A percentile compares a stretch with the other conserved stretches of the same genome.
These are phyloP conservation scores for Geoglossum glabrum DNA, from an alignment of 495 filamentous ascomycete species.

Conservation along the genomic window DNA sequence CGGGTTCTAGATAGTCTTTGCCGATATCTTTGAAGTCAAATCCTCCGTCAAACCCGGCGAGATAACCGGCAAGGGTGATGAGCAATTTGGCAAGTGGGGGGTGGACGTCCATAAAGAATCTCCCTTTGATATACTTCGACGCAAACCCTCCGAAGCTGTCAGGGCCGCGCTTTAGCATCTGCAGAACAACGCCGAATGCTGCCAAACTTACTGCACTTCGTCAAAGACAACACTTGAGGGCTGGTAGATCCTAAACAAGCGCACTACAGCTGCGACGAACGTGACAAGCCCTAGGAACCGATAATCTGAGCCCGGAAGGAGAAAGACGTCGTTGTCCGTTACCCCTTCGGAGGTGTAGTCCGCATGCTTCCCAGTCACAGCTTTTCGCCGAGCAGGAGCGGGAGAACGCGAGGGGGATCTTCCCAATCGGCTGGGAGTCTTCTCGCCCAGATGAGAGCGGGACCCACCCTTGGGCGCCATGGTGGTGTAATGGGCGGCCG, in stretches of 20 bases:
- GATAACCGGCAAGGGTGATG: constrained; percentile 83
- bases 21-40: constrained; percentile 99
- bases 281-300: constrained; percentile 52
- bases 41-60: constrained; percentile 83
- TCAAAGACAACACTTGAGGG: constrained; percentile 95
- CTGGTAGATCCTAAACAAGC: constrained; percentile 89
- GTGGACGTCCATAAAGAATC: constrained; percentile 98
- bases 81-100: constrained; percentile 93
- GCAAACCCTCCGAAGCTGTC: constrained; percentile 89
- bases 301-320: constrained; percentile 65
- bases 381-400: constrained; percentile 9
- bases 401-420: constrained; percentile 11
- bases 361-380: constrained; percentile 11
- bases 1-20: constrained; percentile 89
- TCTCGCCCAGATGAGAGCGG: not conserved
- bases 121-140: constrained; percentile 94
- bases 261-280: constrained; percentile 53
- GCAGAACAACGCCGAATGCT: not conserved
- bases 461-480: not conserved
- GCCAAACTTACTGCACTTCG: constrained; percentile 71
- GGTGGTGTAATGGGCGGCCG: not conserved
- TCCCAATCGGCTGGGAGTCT: constrained; percentile 5
- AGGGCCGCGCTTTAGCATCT: not conserved
- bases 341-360: constrained; percentile 46
- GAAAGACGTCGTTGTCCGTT: constrained; percentile 46